Percentiles rank a stretch among this genome's conserved stretches.
Conservation (phyloP, 2,329 filamentous ascomycete species). For the Stagonosporopsis rhizophila region DNA sequence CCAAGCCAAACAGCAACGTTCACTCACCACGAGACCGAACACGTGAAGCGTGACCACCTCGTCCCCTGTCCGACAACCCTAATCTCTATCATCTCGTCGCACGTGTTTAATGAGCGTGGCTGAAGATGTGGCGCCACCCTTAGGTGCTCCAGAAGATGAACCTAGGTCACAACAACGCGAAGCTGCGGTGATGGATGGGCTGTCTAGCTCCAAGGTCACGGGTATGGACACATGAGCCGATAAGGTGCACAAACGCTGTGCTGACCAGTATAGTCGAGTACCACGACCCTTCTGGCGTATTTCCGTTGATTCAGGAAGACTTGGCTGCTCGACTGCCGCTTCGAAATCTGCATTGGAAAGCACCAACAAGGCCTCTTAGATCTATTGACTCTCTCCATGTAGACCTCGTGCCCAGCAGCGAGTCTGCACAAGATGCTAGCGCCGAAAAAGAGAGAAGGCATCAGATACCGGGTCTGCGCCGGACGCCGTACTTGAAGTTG, state of each 20-base stretch:
- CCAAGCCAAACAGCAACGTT: conserved; percentile 27
- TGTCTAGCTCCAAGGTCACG: conserved; percentile 60
- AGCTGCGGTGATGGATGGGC: conserved; percentile 49
- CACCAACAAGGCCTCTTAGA: conserved; percentile 84
- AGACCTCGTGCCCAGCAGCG: conserved; percentile 73
- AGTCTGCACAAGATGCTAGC: conserved; percentile 54
- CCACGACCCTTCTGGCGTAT: conserved; percentile 89
- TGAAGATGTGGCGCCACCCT: conserved; percentile 48
- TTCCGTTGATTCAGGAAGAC: conserved; percentile 79
- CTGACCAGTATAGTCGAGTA: conserved; percentile 77
- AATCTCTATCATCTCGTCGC: background rate
- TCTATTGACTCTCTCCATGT: conserved; percentile 94
- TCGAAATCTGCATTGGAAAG: conserved; percentile 96
- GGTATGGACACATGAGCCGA: conserved; percentile 44
- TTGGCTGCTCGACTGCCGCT: conserved; percentile 82
- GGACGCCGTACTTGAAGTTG: conserved; percentile 92
- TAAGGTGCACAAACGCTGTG: conserved; percentile 1
- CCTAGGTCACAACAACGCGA: conserved; percentile 37
- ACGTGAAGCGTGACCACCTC: conserved; percentile 32
- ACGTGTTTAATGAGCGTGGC: conserved; percentile 44
- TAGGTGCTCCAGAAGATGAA: conserved; percentile 47
- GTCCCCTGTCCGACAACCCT: background rate
- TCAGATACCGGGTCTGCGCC: conserved; percentile 91
- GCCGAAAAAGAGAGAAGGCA: conserved; percentile 71
- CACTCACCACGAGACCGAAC: conserved; percentile 27